Conservation (phyloP, 2,329 filamentous ascomycete species). For the Epichloe elymi region DNA sequence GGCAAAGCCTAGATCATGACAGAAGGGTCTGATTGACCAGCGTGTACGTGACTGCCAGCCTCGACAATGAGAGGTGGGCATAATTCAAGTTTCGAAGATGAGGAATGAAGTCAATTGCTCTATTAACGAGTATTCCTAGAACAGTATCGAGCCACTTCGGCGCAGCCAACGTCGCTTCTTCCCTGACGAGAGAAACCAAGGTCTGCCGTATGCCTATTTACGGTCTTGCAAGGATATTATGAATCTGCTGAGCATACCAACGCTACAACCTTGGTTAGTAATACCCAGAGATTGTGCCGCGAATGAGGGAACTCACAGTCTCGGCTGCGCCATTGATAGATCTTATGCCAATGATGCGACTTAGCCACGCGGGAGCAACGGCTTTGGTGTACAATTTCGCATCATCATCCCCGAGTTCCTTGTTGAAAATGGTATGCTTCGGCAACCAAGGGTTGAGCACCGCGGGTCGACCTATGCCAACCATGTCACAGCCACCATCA, state of each 20-base stretch:
- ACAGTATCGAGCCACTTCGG: too few species aligned
- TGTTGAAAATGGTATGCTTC: constrained; percentile 21
- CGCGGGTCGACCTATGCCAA: constrained; percentile 27
- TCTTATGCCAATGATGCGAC: constrained; percentile 11
- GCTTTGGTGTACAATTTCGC: constrained; percentile 18
- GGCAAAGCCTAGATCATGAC: too few species aligned
- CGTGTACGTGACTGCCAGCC: too few species aligned
- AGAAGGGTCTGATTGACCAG: too few species aligned
- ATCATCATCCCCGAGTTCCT: constrained; percentile 19
- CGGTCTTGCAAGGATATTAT: neutral
- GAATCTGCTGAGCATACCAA: constrained; percentile 5
- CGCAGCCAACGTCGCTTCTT: too few species aligned
- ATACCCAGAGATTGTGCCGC: too few species aligned
- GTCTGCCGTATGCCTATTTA: too few species aligned
- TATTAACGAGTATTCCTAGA: too few species aligned
- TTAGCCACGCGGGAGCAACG: constrained; percentile 12
- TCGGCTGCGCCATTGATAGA: constrained; percentile 7
- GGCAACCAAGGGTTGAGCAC: constrained; percentile 25
- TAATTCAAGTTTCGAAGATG: too few species aligned
- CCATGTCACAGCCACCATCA: constrained; percentile 26
- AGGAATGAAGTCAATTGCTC: too few species aligned
- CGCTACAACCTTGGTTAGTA: neutral
- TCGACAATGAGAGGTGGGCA: too few species aligned
- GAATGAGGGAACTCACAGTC: constrained; percentile 4
- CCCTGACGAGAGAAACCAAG: too few species aligned